Evolutionary conservation across 2,329 filamentous ascomycete genomes (phyloP), one percentile per base, ranked within the genome.

Genomic region (Monosporascus cannonballus): DNA sequence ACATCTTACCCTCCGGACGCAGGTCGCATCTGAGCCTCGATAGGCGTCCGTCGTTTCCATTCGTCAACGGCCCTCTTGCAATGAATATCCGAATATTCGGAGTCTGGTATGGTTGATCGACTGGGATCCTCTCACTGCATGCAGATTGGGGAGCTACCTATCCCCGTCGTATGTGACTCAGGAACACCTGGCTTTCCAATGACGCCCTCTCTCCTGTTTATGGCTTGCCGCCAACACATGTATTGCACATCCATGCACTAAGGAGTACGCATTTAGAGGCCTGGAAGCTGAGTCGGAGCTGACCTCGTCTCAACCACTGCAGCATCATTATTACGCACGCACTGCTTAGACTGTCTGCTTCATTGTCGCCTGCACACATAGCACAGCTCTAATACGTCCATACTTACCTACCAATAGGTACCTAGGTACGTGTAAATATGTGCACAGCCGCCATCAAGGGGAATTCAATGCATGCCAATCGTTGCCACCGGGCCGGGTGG

Each of bases 171-270:
- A 46, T 51, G 52, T 56, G 52, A 52, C 52, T 57, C 53, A 57
- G 53, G 55, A 55, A 55, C 53, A 53, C 46, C 51, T 57, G 34
- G 51, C 41, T 51, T 49, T 50, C 49, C 45, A 57, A 56, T 54
- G 53, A 52, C 52, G 50, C 52, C 51, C 14, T n/a, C 15, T 15
- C 42, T 25, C 24, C 20, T 44, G 14, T 2, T 14, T 25, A 44
- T 44, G 24, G 42, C 42, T 46, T 27, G n/a, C 25, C 22, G 17
- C 42, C 22, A 46, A 18, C 42, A 24, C n/a, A 39, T 39, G 37
- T 39, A 39, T 39, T 39, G 17, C 18, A 39, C 37, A 17, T 18
- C 15, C 9, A 14, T 42, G 15, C 39, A 42, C 20, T 24, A 9
- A 20, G 9, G 20, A 14, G 38, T 18, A 41, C 7, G 4, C 17